phyloP scores from a whole-genome alignment of 345 rosid species.

The Streptanthus diversifolius region DNA sequence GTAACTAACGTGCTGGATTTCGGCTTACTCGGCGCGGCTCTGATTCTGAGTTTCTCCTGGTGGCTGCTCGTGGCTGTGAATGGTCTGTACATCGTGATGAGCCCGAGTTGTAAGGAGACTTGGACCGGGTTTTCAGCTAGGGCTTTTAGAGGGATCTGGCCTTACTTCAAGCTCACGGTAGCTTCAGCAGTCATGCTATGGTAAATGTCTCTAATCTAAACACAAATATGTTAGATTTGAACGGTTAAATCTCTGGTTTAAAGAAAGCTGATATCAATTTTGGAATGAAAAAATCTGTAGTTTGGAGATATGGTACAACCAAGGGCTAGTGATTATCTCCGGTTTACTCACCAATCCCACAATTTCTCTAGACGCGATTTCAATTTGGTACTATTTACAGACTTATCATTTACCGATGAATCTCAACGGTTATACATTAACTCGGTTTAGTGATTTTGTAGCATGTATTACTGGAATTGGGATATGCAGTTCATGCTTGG shows the following conservation, averaged over 20 bases:
- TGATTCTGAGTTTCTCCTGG: constrained; percentile 71
- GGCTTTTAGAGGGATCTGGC: constrained; percentile 82
- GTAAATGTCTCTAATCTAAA: constrained; percentile 32
- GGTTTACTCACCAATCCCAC: constrained; percentile 78
- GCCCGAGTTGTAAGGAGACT: constrained; percentile 72
- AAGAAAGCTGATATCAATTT: not conserved
- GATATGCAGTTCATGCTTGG: constrained; percentile 92
- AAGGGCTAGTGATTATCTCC: constrained; percentile 83
- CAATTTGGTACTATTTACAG: constrained; percentile 58
- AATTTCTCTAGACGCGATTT: constrained; percentile 72
- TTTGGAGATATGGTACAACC: constrained; percentile 96
- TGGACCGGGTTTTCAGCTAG: constrained; percentile 72
- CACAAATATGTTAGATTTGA: not conserved
- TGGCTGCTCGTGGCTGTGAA: constrained; percentile 58
- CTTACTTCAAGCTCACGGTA: constrained; percentile 81
- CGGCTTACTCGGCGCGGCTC: constrained; percentile 79
- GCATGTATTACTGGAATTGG: constrained; percentile 84
- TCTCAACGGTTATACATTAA: not conserved
- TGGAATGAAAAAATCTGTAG: constrained; percentile 33
- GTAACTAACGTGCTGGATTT: constrained; percentile 45
- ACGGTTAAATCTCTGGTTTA: not conserved
- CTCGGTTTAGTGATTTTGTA: constrained; percentile 23
- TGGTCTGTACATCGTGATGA: constrained; percentile 53
- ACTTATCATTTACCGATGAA: not conserved
- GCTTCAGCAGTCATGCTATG: constrained; percentile 92